phyloP scores from a whole-genome alignment of 768 basidiomycete species.

The Tylopilus rubrobrunneus region DNA sequence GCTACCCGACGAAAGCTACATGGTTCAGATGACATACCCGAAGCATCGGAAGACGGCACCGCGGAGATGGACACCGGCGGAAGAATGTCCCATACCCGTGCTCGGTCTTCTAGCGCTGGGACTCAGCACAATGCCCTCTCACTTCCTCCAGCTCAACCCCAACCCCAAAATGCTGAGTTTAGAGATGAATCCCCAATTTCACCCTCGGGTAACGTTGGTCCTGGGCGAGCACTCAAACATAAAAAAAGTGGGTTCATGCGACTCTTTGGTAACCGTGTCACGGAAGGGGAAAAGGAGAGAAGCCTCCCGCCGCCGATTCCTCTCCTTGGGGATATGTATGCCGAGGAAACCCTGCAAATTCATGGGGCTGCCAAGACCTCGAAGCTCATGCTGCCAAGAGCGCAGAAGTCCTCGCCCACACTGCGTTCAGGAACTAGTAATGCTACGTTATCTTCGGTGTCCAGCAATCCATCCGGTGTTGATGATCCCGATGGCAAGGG shows the following conservation, averaged over 20 bases:
- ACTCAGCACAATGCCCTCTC: slow-evolving; percentile 40
- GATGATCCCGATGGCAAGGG: slow-evolving; percentile 20
- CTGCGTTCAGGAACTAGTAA: slow-evolving; percentile 16
- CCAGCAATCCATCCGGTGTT: slow-evolving; percentile 1
- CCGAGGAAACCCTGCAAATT: slow-evolving; percentile 21
- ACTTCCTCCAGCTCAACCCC: slow-evolving; percentile 35
- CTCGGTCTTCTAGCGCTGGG: slow-evolving; percentile 62
- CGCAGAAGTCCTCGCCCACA: slow-evolving; percentile 40
- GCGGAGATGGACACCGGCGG: slow-evolving; percentile 24
- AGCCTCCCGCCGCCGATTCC: slow-evolving; percentile 56
- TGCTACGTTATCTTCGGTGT: slow-evolving; percentile 15
- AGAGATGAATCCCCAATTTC: slow-evolving; percentile 36
- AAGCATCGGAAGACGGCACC: slow-evolving; percentile 13
- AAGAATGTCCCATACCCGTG: slow-evolving; percentile 35
- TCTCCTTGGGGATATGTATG: slow-evolving; percentile 37
- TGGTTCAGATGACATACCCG: slow-evolving; percentile 29
- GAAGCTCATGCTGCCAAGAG: slow-evolving; percentile 27
- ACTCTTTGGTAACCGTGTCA: slow-evolving; percentile 55
- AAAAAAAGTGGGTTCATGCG: slow-evolving; percentile 84
- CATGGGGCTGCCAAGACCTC: slow-evolving; percentile 30
- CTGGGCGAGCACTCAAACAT: slow-evolving; percentile 55
- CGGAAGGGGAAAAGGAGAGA: slow-evolving; percentile 33
- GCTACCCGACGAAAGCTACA: slow-evolving; percentile 25
- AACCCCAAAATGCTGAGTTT: slow-evolving; percentile 38
- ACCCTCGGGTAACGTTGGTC: slow-evolving; percentile 11